Base-by-base conservation (phyloP, 495 filamentous ascomycete species). In the Neurospora cerealis region DNA sequence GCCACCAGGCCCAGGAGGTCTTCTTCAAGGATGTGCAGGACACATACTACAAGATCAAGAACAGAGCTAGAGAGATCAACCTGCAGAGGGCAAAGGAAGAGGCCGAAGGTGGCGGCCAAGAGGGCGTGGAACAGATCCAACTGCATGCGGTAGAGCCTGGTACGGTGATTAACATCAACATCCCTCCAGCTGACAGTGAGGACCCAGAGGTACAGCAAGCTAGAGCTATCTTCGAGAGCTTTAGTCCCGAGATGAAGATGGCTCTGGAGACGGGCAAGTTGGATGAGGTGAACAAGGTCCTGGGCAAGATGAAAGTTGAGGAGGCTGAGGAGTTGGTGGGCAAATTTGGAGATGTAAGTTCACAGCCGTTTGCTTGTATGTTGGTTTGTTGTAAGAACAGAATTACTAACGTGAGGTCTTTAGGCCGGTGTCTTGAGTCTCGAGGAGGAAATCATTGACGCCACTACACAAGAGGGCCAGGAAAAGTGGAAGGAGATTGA, bases 111-210 rank as follows among this genome's bases (percentile, higher is more conserved):
- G 83, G 79, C 38, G 77, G 75, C 4, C 48, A 60, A 60, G 88
- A 83, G 40, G 92, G 91, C 11, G 92, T 96, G n/a, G 95, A 98
- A 84, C 95, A 97, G 80, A 98, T 99, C 77, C 96, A 99, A 83
- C 86, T 99, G 32, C 96, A 99, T 80, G 95, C 96, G 19, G 94
- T 98, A 32, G 94, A 98, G 77, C 95, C 95, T 15, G 93, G 92
- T 73, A 98, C 96, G 3, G 90, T 91, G 70, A 98, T 99, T 78
- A 94, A 93, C 82, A 98, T 99, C 83, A 88, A 83, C 44, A 90
- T 98, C 15, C 91, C 91, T 44, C 89, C 93, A 13, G 79, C 84
- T 17, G 84, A 87, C 66, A 92, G 89, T 77, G 83, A 88, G 13
- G 92, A 95, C 32, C 87, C 88, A 17, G 87, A 83, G 17, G 91